Conservation (phyloP, 768 basidiomycete genomes). For the Podaxis mareebaensis region DNA sequence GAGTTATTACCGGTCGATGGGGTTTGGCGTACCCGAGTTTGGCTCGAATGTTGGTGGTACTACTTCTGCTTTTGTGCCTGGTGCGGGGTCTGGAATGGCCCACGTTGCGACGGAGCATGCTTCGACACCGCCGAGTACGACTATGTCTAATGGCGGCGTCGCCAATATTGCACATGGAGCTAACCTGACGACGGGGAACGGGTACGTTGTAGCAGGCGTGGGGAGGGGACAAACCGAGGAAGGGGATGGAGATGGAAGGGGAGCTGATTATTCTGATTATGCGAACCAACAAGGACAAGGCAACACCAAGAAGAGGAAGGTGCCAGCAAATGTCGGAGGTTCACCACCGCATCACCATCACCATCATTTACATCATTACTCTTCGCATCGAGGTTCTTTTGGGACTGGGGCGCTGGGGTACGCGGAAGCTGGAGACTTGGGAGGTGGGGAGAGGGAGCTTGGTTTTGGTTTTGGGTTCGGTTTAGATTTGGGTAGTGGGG, state of each 20-base stretch:
- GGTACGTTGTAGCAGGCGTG: constrained; percentile 10
- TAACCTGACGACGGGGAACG: neutral
- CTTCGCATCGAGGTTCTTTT: constrained; percentile 28
- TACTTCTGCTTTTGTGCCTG: neutral
- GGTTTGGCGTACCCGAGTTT: constrained; percentile 1
- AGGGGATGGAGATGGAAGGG: constrained; percentile 53
- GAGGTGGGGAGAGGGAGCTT: constrained; percentile 11
- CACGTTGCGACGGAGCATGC: neutral
- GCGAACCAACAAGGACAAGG: constrained; percentile 75
- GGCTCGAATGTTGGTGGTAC: neutral
- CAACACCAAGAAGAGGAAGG: constrained; percentile 88
- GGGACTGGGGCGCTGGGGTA: constrained; percentile 28
- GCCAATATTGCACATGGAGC: neutral
- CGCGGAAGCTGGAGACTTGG: constrained; percentile 19
- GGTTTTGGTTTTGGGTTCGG: constrained; percentile 9
- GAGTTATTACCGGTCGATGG: constrained; percentile 47
- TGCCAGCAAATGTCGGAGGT: constrained; percentile 66
- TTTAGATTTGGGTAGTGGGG: constrained; percentile 19
- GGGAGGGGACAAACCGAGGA: constrained; percentile 42
- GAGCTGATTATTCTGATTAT: constrained; percentile 66
- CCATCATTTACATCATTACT: constrained; percentile 10
- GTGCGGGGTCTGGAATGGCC: neutral
- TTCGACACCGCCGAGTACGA: neutral
- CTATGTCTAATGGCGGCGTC: neutral
- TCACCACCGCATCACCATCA: constrained; percentile 29